Evolutionary conservation across 345 rosid genomes (phyloP).

Genomic region (Acer negundo): DNA sequence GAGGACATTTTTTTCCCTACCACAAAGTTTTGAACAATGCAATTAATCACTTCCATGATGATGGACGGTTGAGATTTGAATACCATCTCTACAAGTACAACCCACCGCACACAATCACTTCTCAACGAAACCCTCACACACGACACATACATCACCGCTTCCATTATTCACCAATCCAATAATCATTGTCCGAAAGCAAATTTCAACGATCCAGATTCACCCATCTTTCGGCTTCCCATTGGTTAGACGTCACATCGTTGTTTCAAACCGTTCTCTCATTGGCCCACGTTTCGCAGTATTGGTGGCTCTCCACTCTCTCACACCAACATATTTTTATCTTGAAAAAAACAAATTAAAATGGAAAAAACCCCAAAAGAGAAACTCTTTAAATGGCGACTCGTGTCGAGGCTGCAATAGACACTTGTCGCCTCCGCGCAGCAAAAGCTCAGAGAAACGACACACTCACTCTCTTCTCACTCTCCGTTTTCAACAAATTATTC

Average conservation of each 20-base stretch:
- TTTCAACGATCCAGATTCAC: slow-evolving; percentile 34
- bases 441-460: slow-evolving; percentile 37
- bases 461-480: not conserved
- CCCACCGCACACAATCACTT: not conserved
- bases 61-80: not conserved
- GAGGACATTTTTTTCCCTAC: no score
- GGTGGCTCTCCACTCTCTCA: slow-evolving; percentile 31
- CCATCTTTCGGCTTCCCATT: slow-evolving; percentile 47
- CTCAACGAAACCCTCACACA: not conserved
- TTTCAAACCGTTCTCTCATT: slow-evolving; percentile 30
- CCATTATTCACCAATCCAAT: slow-evolving; percentile 10
- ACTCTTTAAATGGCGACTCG: slow-evolving; percentile 68
- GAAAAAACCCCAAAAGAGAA: slow-evolving; percentile 1
- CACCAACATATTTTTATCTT: slow-evolving; percentile 1
- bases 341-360: not conserved
- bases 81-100: not conserved
- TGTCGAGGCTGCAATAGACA: slow-evolving; percentile 65
- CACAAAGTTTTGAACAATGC: no score
- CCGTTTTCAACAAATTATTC: slow-evolving; percentile 10
- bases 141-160: no score
- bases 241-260: slow-evolving; percentile 39
- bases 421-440: slow-evolving; percentile 70
- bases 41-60: no score
- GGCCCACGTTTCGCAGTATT: slow-evolving; percentile 56
- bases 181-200: slow-evolving; percentile 29